Conservation (phyloP, 1,284 basidiomycete genomes). For the Boletellus deceptivus region DNA sequence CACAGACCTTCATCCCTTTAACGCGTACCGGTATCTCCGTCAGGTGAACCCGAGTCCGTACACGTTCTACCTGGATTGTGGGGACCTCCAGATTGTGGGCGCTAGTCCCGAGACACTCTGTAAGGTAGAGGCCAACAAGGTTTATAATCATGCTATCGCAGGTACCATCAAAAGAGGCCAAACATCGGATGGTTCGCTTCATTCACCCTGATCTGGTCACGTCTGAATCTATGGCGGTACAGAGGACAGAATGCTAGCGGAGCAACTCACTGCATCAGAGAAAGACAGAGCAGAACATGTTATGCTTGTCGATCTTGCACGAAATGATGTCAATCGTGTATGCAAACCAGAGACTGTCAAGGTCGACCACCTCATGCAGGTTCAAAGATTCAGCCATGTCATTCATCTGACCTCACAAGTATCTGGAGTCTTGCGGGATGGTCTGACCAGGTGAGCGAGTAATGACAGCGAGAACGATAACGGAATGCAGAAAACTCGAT, state of each 20-base stretch:
- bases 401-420: slow-evolving; percentile 97
- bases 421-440: slow-evolving; percentile 82
- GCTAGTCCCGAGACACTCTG: slow-evolving; percentile 98
- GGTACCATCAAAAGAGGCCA: slow-evolving; percentile 91
- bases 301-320: slow-evolving; percentile 97
- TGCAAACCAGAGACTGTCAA: slow-evolving; percentile 95
- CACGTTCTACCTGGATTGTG: slow-evolving; percentile 98
- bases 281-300: slow-evolving; percentile 99
- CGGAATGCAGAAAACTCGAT: neutral
- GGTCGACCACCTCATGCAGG: slow-evolving; percentile 91
- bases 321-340: slow-evolving; percentile 99
- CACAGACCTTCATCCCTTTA: slow-evolving; percentile 94
- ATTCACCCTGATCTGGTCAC: slow-evolving; percentile 1
- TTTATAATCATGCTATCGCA: slow-evolving; percentile 98
- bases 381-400: slow-evolving; percentile 98
- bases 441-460: slow-evolving; percentile 66
- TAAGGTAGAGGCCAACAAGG: slow-evolving; percentile 90
- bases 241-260: slow-evolving; percentile 87
- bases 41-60: slow-evolving; percentile 98
- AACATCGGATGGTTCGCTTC: slow-evolving; percentile 71
- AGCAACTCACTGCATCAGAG: slow-evolving; percentile 75
- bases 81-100: slow-evolving; percentile 90
- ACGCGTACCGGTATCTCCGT: slow-evolving; percentile 90
- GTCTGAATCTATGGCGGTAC: slow-evolving; percentile 11
- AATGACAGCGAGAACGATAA: neutral